Percentiles rank a stretch among this genome's conserved stretches.
These are phyloP conservation scores for Syzygium syzygioides DNA, from an alignment of 441 rosid species.

Conservation along the genomic window DNA sequence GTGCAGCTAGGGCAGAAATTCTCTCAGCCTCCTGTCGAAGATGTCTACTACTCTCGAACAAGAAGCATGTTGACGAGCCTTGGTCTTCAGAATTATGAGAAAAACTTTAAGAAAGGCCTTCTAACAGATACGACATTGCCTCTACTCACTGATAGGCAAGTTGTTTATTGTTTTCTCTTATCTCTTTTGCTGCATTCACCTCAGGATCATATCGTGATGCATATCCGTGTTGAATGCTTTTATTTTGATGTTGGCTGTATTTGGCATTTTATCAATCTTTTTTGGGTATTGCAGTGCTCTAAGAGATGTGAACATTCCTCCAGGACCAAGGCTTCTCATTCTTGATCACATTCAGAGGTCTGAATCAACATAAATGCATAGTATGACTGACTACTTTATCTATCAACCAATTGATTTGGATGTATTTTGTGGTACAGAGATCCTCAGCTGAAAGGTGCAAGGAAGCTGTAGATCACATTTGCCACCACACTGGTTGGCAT, in stretches of 20 bases:
- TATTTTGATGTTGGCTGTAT: not conserved
- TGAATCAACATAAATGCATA: constrained; percentile 7
- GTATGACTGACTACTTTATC: not conserved
- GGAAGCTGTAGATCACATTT: constrained; percentile 26
- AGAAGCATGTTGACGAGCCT: constrained; percentile 57
- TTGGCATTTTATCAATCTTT: not conserved
- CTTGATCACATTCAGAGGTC: constrained; percentile 84
- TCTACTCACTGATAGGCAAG: constrained; percentile 87
- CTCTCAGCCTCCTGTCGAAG: constrained; percentile 60
- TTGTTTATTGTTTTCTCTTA: not conserved
- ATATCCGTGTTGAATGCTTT: not conserved
- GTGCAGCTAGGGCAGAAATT: constrained; percentile 72
- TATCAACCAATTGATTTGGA: not conserved
- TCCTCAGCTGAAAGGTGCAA: constrained; percentile 45
- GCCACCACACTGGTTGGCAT: not conserved
- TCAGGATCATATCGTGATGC: not conserved
- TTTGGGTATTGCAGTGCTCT: constrained; percentile 58
- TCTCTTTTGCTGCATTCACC: not conserved
- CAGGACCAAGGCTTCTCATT: constrained; percentile 92
- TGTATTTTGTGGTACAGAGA: constrained; percentile 38
- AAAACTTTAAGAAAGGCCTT: constrained; percentile 86
- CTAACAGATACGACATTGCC: constrained; percentile 82
- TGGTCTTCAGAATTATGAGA: constrained; percentile 83
- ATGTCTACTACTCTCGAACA: constrained; percentile 46
- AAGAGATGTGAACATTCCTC: constrained; percentile 87